Base-by-base conservation (phyloP, 192 early-diverging fungal genomes). In the Coemansia interrupta region DNA sequence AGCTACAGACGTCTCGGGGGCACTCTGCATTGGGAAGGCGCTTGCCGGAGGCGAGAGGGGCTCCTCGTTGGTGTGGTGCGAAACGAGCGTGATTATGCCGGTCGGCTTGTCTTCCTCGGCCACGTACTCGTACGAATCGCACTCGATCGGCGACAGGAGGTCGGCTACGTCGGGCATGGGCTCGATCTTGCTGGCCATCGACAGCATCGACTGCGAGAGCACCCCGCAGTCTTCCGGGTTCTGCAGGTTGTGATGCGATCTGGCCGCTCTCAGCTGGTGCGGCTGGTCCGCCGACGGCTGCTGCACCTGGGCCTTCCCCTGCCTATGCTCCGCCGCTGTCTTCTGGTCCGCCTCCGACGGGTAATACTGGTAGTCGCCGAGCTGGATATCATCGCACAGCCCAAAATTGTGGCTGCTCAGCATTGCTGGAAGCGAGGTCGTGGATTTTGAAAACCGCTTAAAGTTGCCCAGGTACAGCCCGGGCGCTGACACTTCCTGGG, bases 201-300 rank as follows among this genome's bases (percentile, higher is more conserved):
- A 70, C 22, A 77, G 32, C 30, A 77, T 54, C 14, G 73, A 77
- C 32, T 70, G 56, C 7, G 64, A 77, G 13, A 66, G 51, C 18
- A 58, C 38, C 3, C 38, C 41, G 39, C 30, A 53, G 19, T 77
- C 67, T 0, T 60, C 53, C 5, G 26, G 18, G 7, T 44, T 55
- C 9, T 17, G 54, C 53, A 77, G 41, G 47, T 77, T 62, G 26
- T 77, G 57, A 18, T 77, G 67, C 18, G 73, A 76, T 52, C 54
- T 58, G 10, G 61, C 73, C n/a, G 59, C 73, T 20, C 73, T 18
- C 3, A 36, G 19, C 13, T 48, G 53, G 26, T 38, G n/a, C 9
- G 44, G 49, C 11, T 36, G 26, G 30, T 52, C 19, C 7, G 17
- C 10, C 52, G 22, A 30, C 9, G 29, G 51, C 22, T 12, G 48